Conservation (phyloP, 2,329 filamentous ascomycete species). For the Fusarium sp. region DNA sequence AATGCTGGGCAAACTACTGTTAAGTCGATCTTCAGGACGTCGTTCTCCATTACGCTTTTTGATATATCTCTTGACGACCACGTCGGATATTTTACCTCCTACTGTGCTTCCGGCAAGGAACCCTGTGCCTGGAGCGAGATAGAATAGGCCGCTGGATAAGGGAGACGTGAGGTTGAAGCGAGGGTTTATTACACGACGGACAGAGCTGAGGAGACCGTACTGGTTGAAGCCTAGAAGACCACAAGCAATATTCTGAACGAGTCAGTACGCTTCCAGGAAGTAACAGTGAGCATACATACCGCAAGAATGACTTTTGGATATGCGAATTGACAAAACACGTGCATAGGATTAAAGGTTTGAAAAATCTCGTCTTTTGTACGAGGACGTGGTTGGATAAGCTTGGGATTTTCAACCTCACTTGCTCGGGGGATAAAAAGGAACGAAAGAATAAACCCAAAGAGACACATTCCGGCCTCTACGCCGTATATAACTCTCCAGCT, state of each 20-base stretch:
- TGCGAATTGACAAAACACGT: constrained; percentile 42
- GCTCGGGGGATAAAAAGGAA: constrained; percentile 43
- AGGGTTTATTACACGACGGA: constrained; percentile 75
- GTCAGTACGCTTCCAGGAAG: neutral
- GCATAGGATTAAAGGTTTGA: constrained; percentile 41
- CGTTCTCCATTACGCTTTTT: constrained; percentile 50
- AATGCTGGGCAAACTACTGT: constrained; percentile 47
- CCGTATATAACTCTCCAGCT: constrained; percentile 46
- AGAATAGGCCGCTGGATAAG: constrained; percentile 73
- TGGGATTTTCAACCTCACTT: constrained; percentile 41
- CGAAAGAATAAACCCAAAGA: constrained; percentile 40
- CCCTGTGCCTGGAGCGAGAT: constrained; percentile 74
- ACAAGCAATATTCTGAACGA: constrained; percentile 40
- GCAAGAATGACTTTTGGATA: constrained; percentile 42
- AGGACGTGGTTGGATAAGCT: constrained; percentile 21
- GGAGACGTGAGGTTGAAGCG: constrained; percentile 73
- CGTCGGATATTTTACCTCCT: constrained; percentile 64
- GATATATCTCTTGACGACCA: constrained; percentile 54
- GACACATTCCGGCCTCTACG: constrained; percentile 43
- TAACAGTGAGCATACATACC: neutral
- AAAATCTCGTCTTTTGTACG: constrained; percentile 30
- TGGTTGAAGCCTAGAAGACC: constrained; percentile 45
- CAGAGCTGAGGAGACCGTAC: constrained; percentile 69
- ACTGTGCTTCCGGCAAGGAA: constrained; percentile 74
- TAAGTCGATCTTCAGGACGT: constrained; percentile 49